Conservation (phyloP, 768 basidiomycete species). For the Boletales sp. region DNA sequence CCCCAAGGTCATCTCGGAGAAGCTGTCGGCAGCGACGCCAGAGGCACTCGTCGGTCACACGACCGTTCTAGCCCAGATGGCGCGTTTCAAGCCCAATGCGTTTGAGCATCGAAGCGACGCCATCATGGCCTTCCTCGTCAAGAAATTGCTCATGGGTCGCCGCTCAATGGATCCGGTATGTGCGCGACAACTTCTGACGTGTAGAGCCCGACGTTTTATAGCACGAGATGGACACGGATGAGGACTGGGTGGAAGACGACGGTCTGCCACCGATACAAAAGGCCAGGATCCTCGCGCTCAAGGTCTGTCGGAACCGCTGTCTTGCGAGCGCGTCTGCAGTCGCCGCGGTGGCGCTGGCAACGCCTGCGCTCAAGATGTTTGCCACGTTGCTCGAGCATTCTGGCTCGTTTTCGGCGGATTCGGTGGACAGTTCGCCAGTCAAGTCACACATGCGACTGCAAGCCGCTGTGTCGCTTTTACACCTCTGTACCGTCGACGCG, state of each 20-base stretch:
- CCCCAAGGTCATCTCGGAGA: slow-evolving; percentile 54
- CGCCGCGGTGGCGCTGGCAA: slow-evolving; percentile 60
- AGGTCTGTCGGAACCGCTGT: slow-evolving; percentile 79
- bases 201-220: slow-evolving; percentile 20
- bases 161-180: slow-evolving; percentile 44
- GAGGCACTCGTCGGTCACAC: slow-evolving; percentile 62
- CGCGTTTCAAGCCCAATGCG: slow-evolving; percentile 59
- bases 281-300: slow-evolving; percentile 73
- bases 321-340: slow-evolving; percentile 61
- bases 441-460: slow-evolving; percentile 80
- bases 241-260: slow-evolving; percentile 76
- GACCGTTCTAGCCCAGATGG: slow-evolving; percentile 71
- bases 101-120: slow-evolving; percentile 79
- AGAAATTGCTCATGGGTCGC: slow-evolving; percentile 64
- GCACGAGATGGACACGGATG: slow-evolving; percentile 56
- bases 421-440: slow-evolving; percentile 51
- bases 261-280: slow-evolving; percentile 54
- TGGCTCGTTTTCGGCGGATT: slow-evolving; percentile 61
- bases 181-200: slow-evolving; percentile 1
- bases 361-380: slow-evolving; percentile 76
- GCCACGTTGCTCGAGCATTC: slow-evolving; percentile 62
- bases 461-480: slow-evolving; percentile 76
- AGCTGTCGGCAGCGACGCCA: slow-evolving; percentile 43
- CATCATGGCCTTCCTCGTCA: slow-evolving; percentile 68
- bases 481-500: slow-evolving; percentile 57